Evolutionary conservation across 768 basidiomycete genomes (phyloP), one percentile per base, ranked within the genome.

Genomic region (Serendipita sp.): DNA sequence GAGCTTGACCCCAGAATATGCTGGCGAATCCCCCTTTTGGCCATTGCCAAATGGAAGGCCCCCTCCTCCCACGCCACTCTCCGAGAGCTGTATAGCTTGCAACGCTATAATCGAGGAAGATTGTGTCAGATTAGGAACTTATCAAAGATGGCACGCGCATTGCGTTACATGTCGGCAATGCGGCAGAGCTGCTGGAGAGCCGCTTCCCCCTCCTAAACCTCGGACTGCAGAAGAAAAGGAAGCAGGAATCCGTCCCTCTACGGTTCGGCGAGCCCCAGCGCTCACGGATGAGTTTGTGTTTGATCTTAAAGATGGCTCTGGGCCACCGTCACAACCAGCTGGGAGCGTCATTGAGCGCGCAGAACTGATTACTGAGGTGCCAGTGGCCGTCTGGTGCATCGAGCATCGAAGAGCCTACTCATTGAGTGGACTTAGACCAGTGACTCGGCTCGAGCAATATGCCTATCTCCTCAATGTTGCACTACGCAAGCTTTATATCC

Each of bases 381-480:
- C 66, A 45, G 48, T 70, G 1, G 75, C 82, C 60, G 83, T 91
- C 67, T 81, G 84, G 66, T 98, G 95, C 73, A 80, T 78, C 3
- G 84, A 86, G 13, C 93, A 95, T 72, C 83, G 80, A 5, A 83
- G 85, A 70, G 69, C 75, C 31, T 81, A 80, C 15, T 89, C 86
- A 69, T 77, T 82, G 64, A 71, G 74, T 27, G 92, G 94, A 10
- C 97, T 98, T 74, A 88, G 90, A 71, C 80, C 89, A 16, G 96
- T 96, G 15, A 91, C 94, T 66, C 80, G 95, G 64, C 75, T 99
- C 67, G 96, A 99, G 76, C 96, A 99, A 72, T 99, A 96, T 73
- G 91, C 96, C 1, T 99, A 94, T 78, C 75, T 99, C 64, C 77
- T 99, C 62, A 97, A 97, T 71, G 96, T 98, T 27, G 96, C 95